Conservation (phyloP, 495 filamentous ascomycete species). For the Physcia stellaris region DNA sequence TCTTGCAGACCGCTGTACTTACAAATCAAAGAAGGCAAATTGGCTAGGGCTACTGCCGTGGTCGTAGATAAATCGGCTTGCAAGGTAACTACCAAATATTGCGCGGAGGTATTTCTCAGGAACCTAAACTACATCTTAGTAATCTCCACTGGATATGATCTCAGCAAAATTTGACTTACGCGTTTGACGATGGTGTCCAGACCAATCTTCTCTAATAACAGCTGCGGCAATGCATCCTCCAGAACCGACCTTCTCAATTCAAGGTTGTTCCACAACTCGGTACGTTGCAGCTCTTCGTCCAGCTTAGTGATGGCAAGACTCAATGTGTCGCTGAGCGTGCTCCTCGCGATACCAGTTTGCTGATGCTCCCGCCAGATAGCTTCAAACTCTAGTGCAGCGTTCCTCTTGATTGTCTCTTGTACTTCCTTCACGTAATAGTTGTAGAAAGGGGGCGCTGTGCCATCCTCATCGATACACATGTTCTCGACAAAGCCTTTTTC, state of each 20-base stretch:
- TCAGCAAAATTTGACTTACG: conserved; percentile 29
- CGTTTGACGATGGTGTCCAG: conserved; percentile 73
- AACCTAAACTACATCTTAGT: too few relatives aligned
- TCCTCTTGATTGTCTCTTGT: conserved; percentile 75
- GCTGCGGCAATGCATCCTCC: conserved; percentile 69
- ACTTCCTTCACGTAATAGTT: conserved; percentile 82
- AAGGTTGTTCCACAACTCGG: conserved; percentile 79
- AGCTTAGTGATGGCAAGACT: conserved; percentile 84
- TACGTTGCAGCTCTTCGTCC: conserved; percentile 88
- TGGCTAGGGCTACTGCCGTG: conserved; percentile 86
- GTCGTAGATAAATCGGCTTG: conserved; percentile 89
- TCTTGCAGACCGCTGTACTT: conserved; percentile 25
- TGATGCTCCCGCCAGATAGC: conserved; percentile 93
- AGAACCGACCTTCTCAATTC: conserved; percentile 65
- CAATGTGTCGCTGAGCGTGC: conserved; percentile 76
- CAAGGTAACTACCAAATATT: conserved; percentile 92
- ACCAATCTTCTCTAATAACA: conserved; percentile 79
- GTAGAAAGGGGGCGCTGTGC: conserved; percentile 80
- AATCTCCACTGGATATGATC: too few relatives aligned
- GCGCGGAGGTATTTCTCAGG: conserved; percentile 85
- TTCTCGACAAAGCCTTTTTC: conserved; percentile 75
- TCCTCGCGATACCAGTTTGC: conserved; percentile 61
- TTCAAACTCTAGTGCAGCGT: conserved; percentile 88
- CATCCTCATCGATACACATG: conserved; percentile 78
- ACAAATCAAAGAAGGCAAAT: conserved; percentile 99